phyloP scores from a whole-genome alignment of 306 rosid genomes.

The Rosa rugosa region DNA sequence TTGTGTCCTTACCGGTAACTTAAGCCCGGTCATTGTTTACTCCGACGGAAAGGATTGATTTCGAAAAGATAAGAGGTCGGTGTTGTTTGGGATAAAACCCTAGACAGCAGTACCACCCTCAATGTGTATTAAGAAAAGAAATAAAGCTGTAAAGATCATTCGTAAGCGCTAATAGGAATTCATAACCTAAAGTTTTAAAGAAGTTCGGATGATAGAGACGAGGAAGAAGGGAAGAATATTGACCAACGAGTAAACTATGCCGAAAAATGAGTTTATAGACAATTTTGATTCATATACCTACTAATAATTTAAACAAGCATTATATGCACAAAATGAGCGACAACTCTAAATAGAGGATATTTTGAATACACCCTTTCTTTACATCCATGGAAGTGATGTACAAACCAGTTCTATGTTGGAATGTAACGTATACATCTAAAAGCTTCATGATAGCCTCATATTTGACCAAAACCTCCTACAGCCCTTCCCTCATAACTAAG shows the following conservation, averaged over 20 bases:
- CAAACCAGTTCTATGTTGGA: slow-evolving; percentile 1
- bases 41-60: no score
- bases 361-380: slow-evolving; percentile 15
- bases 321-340: slow-evolving; percentile 19
- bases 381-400: slow-evolving; percentile 24
- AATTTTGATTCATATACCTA: slow-evolving; percentile 1
- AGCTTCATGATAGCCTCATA: slow-evolving; percentile 29
- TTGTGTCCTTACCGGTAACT: no score
- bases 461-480: slow-evolving; percentile 14
- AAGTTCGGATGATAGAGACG: background rate
- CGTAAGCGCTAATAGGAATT: no score
- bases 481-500: background rate
- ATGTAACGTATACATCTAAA: slow-evolving; percentile 18
- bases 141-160: no score
- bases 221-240: background rate
- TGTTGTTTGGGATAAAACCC: no score
- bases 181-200: no score
- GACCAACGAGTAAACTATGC: background rate
- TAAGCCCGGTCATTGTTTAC: no score
- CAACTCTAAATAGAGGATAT: slow-evolving; percentile 12
- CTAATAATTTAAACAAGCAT: slow-evolving; percentile 11
- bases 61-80: no score
- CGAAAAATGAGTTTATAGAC: background rate
- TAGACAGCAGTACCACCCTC: no score
- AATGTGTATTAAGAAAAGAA: no score